Conservation (phyloP, 768 basidiomycete species). For the Serendipita sp. region DNA sequence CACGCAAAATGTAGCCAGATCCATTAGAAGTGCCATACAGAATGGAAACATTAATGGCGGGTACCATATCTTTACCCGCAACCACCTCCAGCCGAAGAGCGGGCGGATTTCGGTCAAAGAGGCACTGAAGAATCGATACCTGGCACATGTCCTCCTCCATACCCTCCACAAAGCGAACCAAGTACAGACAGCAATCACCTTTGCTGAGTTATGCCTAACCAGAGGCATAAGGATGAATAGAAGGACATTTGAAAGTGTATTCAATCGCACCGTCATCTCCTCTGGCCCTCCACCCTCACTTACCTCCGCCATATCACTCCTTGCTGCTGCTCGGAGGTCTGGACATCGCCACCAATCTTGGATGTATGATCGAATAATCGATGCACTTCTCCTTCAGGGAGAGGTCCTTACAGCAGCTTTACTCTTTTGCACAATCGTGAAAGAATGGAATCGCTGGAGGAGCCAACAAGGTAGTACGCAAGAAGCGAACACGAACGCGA, state of each 20-base stretch:
- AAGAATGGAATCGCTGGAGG: constrained; percentile 35
- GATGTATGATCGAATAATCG: constrained; percentile 45
- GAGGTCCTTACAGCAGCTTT: constrained; percentile 65
- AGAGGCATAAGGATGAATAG: neutral
- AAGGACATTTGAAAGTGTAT: neutral
- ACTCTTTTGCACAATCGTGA: constrained; percentile 45
- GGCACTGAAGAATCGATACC: neutral
- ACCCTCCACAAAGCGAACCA: neutral
- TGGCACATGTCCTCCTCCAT: neutral
- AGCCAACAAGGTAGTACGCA: constrained; percentile 11
- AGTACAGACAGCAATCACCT: neutral
- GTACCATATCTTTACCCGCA: neutral
- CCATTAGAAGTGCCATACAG: neutral
- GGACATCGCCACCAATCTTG: neutral
- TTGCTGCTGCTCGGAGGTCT: constrained; percentile 3
- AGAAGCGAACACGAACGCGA: constrained; percentile 8
- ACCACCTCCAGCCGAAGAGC: neutral
- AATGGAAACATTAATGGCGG: neutral
- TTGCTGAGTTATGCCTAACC: neutral
- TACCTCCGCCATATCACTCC: constrained; percentile 1
- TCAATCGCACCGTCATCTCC: neutral
- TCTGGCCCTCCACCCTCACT: neutral
- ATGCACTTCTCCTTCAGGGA: constrained; percentile 54
- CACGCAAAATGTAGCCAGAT: neutral
- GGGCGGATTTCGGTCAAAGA: neutral